phyloP scores from a whole-genome alignment of 495 filamentous ascomycete genomes.

The Friedmanniomyces simplex region DNA sequence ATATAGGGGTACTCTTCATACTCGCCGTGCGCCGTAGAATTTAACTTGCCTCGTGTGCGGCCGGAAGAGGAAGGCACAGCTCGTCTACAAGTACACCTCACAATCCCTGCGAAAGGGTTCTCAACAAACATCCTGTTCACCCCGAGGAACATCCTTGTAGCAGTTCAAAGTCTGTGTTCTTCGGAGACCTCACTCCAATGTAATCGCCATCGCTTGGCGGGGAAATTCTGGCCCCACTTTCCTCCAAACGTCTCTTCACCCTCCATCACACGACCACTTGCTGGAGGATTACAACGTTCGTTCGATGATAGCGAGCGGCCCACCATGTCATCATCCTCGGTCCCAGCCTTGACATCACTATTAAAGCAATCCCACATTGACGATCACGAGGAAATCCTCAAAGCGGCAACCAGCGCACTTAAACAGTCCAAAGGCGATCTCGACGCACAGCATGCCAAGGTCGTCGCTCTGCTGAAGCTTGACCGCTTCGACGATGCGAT shows the following conservation, averaged over 20 bases:
- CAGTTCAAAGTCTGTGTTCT: no score
- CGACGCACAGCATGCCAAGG: slow-evolving; percentile 64
- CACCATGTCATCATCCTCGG: slow-evolving; percentile 25
- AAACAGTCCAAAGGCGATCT: slow-evolving; percentile 51
- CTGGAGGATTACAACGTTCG: background rate
- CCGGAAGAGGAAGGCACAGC: no score
- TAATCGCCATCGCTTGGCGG: no score
- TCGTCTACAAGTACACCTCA: no score
- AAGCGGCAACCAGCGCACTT: slow-evolving; percentile 58
- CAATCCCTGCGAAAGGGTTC: no score
- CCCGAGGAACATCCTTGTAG: no score
- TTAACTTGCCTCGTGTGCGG: no score
- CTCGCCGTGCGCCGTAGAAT: no score
- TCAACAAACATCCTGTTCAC: no score
- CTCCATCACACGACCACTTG: slow-evolving; percentile 4
- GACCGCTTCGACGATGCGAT: slow-evolving; percentile 90
- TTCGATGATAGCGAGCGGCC: slow-evolving; percentile 8
- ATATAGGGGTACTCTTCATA: no score
- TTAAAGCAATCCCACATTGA: slow-evolving; percentile 52
- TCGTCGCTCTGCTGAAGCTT: slow-evolving; percentile 80
- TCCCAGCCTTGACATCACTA: slow-evolving; percentile 45
- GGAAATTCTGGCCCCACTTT: background rate
- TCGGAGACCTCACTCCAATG: no score
- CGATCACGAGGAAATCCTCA: slow-evolving; percentile 63
- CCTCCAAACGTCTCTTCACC: background rate